These are phyloP conservation scores for Nemophila menziesii DNA, from an alignment of 257 asterid genomes.

Conservation along the genomic window DNA sequence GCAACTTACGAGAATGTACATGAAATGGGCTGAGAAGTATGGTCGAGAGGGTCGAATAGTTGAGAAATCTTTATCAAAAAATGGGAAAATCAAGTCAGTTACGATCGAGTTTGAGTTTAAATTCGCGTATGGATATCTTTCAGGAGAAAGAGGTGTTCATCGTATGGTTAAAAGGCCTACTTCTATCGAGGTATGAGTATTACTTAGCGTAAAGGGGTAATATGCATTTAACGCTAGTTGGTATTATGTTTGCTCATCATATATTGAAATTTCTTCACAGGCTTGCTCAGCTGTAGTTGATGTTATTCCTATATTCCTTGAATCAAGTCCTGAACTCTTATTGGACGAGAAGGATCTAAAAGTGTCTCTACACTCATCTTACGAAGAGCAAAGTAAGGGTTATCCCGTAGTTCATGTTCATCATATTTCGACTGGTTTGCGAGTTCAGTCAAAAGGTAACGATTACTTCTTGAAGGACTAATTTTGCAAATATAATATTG, in stretches of 20 bases:
- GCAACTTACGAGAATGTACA: constrained; percentile 47
- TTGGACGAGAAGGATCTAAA: constrained; percentile 40
- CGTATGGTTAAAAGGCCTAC: constrained; percentile 23
- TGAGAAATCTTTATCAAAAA: constrained; percentile 39
- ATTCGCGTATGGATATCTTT: constrained; percentile 55
- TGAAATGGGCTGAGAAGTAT: constrained; percentile 75
- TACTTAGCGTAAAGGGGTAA: no score
- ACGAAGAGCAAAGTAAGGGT: constrained; percentile 12
- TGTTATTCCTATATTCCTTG: constrained; percentile 73
- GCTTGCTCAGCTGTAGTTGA: constrained; percentile 47
- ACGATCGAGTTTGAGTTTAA: constrained; percentile 64
- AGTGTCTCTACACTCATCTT: constrained; percentile 24
- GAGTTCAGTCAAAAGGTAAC: constrained; percentile 57
- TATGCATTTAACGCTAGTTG: neutral
- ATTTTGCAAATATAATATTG: neutral
- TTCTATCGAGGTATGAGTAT: constrained; percentile 35
- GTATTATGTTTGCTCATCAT: neutral
- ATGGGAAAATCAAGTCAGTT: constrained; percentile 33
- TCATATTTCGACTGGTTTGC: constrained; percentile 60
- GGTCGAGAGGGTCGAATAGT: constrained; percentile 54
- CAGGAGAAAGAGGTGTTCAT: constrained; percentile 74
- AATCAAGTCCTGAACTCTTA: constrained; percentile 41
- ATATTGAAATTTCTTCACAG: constrained; percentile 18
- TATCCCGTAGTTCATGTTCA: constrained; percentile 38
- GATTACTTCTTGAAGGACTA: neutral